phyloP scores from a whole-genome alignment of 2,329 filamentous ascomycete species.

The Lasiodiplodia sp. region DNA sequence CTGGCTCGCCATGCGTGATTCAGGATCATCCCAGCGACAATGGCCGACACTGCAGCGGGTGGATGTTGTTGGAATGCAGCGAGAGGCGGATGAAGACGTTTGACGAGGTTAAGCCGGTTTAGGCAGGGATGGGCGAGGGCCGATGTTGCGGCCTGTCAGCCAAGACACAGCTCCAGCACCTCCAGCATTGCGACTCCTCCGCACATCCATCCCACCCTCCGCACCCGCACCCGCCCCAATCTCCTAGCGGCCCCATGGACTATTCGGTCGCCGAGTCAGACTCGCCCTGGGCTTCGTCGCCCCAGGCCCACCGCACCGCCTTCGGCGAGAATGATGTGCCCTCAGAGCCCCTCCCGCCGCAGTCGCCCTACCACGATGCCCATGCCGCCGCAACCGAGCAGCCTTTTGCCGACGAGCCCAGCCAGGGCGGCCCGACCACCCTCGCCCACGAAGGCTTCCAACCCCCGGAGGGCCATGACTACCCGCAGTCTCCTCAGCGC shows the following conservation, averaged over 20 bases:
- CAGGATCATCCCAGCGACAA: constrained; percentile 8
- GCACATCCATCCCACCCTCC: constrained; percentile 10
- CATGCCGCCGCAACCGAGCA: constrained; percentile 17
- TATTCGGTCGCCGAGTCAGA: constrained; percentile 66
- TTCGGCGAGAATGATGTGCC: constrained; percentile 54
- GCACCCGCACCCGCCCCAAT: constrained; percentile 17
- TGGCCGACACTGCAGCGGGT: not conserved
- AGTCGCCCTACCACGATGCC: constrained; percentile 47
- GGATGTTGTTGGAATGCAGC: not conserved
- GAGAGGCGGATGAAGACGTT: constrained; percentile 16
- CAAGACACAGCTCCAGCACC: constrained; percentile 17
- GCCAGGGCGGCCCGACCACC: constrained; percentile 1
- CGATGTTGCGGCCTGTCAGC: constrained; percentile 21
- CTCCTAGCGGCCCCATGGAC: constrained; percentile 61
- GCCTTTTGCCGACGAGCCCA: constrained; percentile 29
- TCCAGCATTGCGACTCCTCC: constrained; percentile 11
- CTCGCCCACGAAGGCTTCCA: constrained; percentile 31
- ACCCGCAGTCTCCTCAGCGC: constrained; percentile 49
- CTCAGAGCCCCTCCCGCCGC: constrained; percentile 49
- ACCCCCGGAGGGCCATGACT: constrained; percentile 34
- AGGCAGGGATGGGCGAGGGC: constrained; percentile 20
- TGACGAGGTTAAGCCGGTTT: constrained; percentile 18
- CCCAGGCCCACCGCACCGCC: constrained; percentile 57
- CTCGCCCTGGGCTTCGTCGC: constrained; percentile 70
- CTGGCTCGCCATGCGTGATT: constrained; percentile 24